Base-by-base conservation (phyloP, 495 filamentous ascomycete genomes). In the Tricharina praecox region DNA sequence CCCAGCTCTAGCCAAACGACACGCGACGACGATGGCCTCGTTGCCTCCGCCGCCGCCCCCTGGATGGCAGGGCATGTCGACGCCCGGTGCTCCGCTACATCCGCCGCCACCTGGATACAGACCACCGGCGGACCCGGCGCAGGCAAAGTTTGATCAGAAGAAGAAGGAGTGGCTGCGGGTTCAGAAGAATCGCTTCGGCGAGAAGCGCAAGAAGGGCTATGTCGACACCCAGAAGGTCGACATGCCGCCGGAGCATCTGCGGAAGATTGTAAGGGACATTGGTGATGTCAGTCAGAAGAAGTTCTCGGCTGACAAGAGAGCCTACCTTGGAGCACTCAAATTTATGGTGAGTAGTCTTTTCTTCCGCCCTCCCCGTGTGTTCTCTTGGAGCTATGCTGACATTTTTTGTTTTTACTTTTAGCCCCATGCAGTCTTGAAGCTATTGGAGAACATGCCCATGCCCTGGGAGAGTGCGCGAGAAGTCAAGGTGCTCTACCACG, bases 371-470 rank as follows among this genome's bases (percentile, higher is more conserved):
- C n/a, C n/a, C n/a, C n/a, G n/a, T n/a, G n/a, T n/a, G n/a, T n/a
- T n/a, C n/a, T n/a, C n/a, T n/a, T n/a, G n/a, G n/a, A n/a, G n/a
- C n/a, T n/a, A n/a, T 30, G 28, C 21, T 43, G 5, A 20, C 23
- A 32, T 11, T 3, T 23, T 11, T 4, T 24, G 45, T 11, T 35
- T 36, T 41, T 49, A 11, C 40, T 20, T 45, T 23, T 39, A 61
- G 58, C 92, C 92, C 1, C 92, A 99, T 62, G 92, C 92, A n/a
- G 92, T 99, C 8, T 64, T 99, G 67, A 99, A 99, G 70, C 75
- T 99, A 16, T 59, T 99, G 48, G 92, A 99, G 71, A 99, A 99
- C 61, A 99, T 99, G 92, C 92, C 92, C 7, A 99, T 99, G 92
- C 92, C 92, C 5, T 99, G 92, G 92, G 92, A 99, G 68, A 84